These are phyloP conservation scores for Clarireedia paspali DNA, from an alignment of 2,329 filamentous ascomycete species.

Conservation along the genomic window DNA sequence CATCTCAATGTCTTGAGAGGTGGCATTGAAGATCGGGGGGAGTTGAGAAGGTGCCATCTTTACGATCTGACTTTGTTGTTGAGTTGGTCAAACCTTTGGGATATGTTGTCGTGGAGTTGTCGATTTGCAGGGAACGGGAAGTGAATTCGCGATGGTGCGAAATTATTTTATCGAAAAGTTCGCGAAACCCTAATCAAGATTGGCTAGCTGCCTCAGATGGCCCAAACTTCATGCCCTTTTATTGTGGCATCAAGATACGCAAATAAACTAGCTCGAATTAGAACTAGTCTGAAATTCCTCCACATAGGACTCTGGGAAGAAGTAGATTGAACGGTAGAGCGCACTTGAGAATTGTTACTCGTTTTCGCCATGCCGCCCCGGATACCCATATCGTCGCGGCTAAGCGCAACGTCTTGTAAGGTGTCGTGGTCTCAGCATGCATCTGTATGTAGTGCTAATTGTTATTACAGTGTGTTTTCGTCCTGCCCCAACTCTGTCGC, in stretches of 20 bases:
- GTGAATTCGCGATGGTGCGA: constrained; percentile 8
- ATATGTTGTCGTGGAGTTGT: constrained; percentile 10
- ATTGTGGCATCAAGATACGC: accelerated
- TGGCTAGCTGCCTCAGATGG: neutral
- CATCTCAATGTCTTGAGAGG: constrained; percentile 97
- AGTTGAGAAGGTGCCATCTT: constrained; percentile 95
- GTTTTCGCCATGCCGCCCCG: constrained; percentile 53
- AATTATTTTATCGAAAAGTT: constrained; percentile 4
- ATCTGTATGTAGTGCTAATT: neutral
- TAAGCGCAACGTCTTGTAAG: constrained; percentile 55
- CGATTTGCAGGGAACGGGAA: constrained; percentile 19
- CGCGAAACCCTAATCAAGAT: constrained; percentile 12
- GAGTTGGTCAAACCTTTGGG: constrained; percentile 25
- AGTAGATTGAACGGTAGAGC: neutral
- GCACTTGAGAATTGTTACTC: neutral
- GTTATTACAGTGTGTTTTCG: constrained; percentile 49
- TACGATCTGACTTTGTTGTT: constrained; percentile 42
- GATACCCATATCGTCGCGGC: constrained; percentile 52
- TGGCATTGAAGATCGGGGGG: constrained; percentile 92
- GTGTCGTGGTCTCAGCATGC: neutral
- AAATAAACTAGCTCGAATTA: constrained; percentile 23
- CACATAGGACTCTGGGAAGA: constrained; percentile 7
- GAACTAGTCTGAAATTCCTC: constrained; percentile 15
- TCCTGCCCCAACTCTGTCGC: constrained; percentile 39
- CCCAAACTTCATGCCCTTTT: neutral